A percentile compares a stretch with the other conserved stretches of the same genome.
phyloP scores from a whole-genome alignment of 305 asterid species.

The Ilex paraguariensis region DNA sequence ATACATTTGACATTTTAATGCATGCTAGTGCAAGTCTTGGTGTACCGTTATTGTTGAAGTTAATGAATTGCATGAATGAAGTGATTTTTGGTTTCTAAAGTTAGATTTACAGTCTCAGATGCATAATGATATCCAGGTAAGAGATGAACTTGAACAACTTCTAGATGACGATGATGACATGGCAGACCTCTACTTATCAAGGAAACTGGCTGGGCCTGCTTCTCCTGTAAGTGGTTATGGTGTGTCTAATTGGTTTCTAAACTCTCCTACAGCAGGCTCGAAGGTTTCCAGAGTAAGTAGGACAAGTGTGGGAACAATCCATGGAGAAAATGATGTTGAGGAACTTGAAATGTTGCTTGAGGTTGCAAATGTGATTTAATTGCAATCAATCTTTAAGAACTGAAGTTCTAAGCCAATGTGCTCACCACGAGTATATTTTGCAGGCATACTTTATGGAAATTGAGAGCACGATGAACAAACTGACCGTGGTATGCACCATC shows the following conservation, averaged over 20 bases:
- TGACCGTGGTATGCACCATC: conserved; percentile 50
- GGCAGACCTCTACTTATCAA: conserved; percentile 80
- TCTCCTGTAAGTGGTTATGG: conserved; percentile 32
- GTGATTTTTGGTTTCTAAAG: too few species aligned
- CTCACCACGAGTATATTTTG: conserved; percentile 12
- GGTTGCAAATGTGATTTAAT: conserved; percentile 33
- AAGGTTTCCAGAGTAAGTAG: conserved; percentile 54
- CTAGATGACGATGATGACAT: conserved; percentile 88
- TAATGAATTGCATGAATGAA: too few species aligned
- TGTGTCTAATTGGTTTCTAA: conserved; percentile 43
- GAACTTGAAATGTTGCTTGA: conserved; percentile 95
- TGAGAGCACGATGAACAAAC: conserved; percentile 84
- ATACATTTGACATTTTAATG: too few species aligned
- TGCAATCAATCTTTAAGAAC: conserved; percentile 2
- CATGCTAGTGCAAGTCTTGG: background rate
- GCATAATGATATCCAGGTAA: conserved; percentile 39
- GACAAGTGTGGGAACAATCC: conserved; percentile 37
- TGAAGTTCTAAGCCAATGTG: background rate
- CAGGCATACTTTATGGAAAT: conserved; percentile 91
- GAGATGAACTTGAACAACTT: conserved; percentile 91
- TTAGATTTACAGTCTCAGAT: background rate
- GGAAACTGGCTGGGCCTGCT: conserved; percentile 44
- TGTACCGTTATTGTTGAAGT: background rate
- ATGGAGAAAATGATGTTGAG: conserved; percentile 63
- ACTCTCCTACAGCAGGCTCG: conserved; percentile 40